Conservation (phyloP, 139 green algal genomes). For the Edaphochlamys debaryana region DNA sequence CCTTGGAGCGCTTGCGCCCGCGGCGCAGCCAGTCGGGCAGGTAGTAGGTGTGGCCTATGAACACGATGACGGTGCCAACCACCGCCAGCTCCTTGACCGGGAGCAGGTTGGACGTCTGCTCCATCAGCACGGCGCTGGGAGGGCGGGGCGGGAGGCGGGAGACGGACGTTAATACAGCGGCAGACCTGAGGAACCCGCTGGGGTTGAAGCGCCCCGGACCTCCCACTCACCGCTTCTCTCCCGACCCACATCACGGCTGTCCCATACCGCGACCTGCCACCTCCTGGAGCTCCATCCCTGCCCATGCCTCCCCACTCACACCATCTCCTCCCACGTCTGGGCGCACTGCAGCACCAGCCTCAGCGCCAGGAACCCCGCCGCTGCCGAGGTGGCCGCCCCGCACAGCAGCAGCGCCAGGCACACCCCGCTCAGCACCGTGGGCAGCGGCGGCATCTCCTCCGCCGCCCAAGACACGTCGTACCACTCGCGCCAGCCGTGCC, state of each 20-base stretch:
- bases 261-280: too few relatives aligned
- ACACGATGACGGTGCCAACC: slow-evolving; percentile 15
- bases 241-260: too few relatives aligned
- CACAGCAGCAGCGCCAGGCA: not conserved
- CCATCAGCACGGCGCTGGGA: not conserved
- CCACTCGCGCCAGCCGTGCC: slow-evolving; percentile 17
- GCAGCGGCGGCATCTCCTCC: not conserved
- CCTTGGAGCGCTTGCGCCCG: not conserved
- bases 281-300: not conserved
- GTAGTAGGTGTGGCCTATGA: slow-evolving; percentile 24
- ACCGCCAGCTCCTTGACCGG: slow-evolving; percentile 30
- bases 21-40: not conserved
- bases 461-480: slow-evolving; percentile 6
- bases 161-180: too few relatives aligned
- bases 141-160: not conserved
- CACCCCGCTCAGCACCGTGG: not conserved
- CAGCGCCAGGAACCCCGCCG: not conserved
- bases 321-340: slow-evolving; percentile 6
- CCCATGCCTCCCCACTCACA: not conserved
- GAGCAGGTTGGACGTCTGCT: slow-evolving; percentile 27
- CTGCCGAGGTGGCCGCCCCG: not conserved
- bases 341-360: not conserved
- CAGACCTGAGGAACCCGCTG: too few relatives aligned
- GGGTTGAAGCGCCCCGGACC: too few relatives aligned
- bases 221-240: too few relatives aligned